Evolutionary conservation across 1,284 basidiomycete species (phyloP).

Genomic region (Pseudozyma tsukubaensis): DNA sequence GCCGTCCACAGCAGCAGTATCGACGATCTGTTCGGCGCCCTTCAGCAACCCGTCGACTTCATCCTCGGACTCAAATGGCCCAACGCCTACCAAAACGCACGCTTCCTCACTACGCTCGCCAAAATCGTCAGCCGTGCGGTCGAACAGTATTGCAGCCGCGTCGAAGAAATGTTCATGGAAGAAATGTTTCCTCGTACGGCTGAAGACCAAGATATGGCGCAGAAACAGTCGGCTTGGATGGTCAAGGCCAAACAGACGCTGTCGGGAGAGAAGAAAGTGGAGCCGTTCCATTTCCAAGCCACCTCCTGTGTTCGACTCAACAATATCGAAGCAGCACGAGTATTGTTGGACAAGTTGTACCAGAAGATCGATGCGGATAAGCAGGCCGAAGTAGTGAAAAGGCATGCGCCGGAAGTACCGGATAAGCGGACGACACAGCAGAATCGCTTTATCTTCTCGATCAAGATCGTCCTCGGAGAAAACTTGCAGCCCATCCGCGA

Average conservation of each 20-base stretch:
- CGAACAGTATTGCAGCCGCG: slow-evolving; percentile 87
- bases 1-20: slow-evolving; percentile 93
- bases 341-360: slow-evolving; percentile 92
- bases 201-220: slow-evolving; percentile 70
- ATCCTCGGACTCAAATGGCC: slow-evolving; percentile 91
- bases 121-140: slow-evolving; percentile 91
- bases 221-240: slow-evolving; percentile 85
- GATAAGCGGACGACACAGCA: slow-evolving; percentile 37
- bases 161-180: slow-evolving; percentile 88
- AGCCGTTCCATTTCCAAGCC: slow-evolving; percentile 92
- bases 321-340: slow-evolving; percentile 92
- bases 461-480: slow-evolving; percentile 82
- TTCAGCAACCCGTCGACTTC: slow-evolving; percentile 89
- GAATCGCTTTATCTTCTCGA: slow-evolving; percentile 83
- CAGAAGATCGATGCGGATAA: slow-evolving; percentile 89
- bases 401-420: slow-evolving; percentile 71
- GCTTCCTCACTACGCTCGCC: slow-evolving; percentile 81
- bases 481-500: slow-evolving; percentile 58
- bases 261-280: slow-evolving; percentile 86
- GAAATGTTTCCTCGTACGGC: slow-evolving; percentile 87
- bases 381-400: slow-evolving; percentile 76
- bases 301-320: slow-evolving; percentile 93
- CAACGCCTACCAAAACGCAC: slow-evolving; percentile 86
- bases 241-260: slow-evolving; percentile 87
- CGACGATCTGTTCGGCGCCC: slow-evolving; percentile 92